These are phyloP conservation scores for Spencermartinsiella ligniputridi DNA, from an alignment of 1,139 yeast genomes.

Conservation along the genomic window DNA sequence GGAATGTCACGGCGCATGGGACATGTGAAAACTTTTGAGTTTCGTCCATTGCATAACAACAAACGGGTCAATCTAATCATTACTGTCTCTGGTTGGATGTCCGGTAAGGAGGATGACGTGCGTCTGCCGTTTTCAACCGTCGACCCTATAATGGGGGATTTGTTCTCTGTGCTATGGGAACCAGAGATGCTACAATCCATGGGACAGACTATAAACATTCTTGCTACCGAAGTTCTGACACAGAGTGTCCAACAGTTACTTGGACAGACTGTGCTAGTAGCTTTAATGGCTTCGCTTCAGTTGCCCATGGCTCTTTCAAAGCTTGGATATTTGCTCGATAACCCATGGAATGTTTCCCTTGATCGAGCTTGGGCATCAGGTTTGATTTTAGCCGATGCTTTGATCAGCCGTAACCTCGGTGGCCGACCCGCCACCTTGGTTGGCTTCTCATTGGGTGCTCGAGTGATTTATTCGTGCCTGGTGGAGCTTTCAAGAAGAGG, in stretches of 20 bases:
- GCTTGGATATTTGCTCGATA: slow-evolving; percentile 82
- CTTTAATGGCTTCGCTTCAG: slow-evolving; percentile 93
- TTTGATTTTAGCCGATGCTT: slow-evolving; percentile 80
- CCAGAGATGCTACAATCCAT: slow-evolving; percentile 95
- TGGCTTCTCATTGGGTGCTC: slow-evolving; percentile 91
- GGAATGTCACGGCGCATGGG: slow-evolving; percentile 89
- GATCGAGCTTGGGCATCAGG: slow-evolving; percentile 99
- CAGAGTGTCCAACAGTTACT: slow-evolving; percentile 92
- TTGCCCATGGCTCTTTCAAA: slow-evolving; percentile 89
- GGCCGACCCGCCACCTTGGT: slow-evolving; percentile 88
- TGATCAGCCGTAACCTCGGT: slow-evolving; percentile 83
- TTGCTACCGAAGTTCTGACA: slow-evolving; percentile 90
- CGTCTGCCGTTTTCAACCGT: slow-evolving; percentile 93
- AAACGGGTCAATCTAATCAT: slow-evolving; percentile 80
- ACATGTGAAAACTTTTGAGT: slow-evolving; percentile 89
- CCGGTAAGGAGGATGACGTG: slow-evolving; percentile 91
- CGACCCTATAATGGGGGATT: slow-evolving; percentile 97
- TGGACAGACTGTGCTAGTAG: slow-evolving; percentile 88
- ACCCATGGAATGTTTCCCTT: slow-evolving; percentile 96
- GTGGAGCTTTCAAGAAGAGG: slow-evolving; percentile 81
- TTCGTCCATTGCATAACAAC: slow-evolving; percentile 87
- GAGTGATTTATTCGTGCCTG: slow-evolving; percentile 87
- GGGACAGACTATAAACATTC: slow-evolving; percentile 91
- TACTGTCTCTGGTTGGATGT: slow-evolving; percentile 99
- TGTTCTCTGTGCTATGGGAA: slow-evolving; percentile 91